Evolutionary conservation across 2,329 filamentous ascomycete species (phyloP), one percentile per base, ranked within the genome.

Genomic region (Alternaria rosae): DNA sequence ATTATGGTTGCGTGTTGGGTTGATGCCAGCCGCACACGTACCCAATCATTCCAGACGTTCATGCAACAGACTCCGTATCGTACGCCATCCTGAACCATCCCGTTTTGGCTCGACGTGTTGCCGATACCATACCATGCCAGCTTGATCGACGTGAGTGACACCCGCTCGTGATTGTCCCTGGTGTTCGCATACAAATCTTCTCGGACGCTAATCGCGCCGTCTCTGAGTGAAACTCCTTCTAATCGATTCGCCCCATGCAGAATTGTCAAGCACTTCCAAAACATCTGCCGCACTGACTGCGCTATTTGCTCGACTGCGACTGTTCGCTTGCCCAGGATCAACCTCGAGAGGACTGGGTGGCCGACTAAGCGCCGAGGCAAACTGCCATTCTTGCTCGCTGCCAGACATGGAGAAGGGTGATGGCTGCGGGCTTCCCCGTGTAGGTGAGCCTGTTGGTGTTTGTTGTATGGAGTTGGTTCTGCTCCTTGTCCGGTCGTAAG

Each of bases 161-260:
- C 23, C 42, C 51, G 48, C 52, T n/a, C 57, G 58, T 61, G 44
- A 59, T 44, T 54, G 56, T 61, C 52, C 52, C 51, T 52, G 35
- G 45, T 57, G 43, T n/a, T 26, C 55, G 38, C 48, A 13, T 23
- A 52, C 30, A 51, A 20, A 54, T 53, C 38, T 30, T 42, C 45
- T 25, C 52, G 26, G 25, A 38, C 13, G 25, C 58, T 57, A 70
- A 28, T 70, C 68, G 23, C 74, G 69, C 53, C 87, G 83, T 71
- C 84, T 84, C 72, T 84, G 86, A 55, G 93, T 97, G 70, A 95
- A 93, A 81, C 93, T 97, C 65, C 93, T 87, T 66, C 93, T 86
- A 67, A 97, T 93, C 83, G 92, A 97, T 81, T 97, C 92, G 54
- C 94, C 92, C 94, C 94, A 98, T 15, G 92, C 90, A 17, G 92